Evolutionary conservation across 306 rosid species (phyloP).

Genomic region (Betula pendula): DNA sequence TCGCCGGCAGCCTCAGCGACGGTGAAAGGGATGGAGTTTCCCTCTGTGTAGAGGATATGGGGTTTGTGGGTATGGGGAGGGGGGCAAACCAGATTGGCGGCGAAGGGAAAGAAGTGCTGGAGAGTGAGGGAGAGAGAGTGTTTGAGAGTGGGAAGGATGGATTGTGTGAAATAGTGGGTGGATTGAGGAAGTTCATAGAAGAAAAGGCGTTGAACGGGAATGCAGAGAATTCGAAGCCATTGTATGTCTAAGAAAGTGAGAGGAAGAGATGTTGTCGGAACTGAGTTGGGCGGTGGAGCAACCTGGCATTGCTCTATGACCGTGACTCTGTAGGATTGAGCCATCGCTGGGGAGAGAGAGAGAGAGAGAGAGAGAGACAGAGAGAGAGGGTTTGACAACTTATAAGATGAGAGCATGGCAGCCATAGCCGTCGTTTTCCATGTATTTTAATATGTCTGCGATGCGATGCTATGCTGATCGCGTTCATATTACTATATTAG

Average conservation of each 20-base stretch:
- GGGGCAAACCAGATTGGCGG: slow-evolving; percentile 23
- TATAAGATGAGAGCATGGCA: too few species aligned
- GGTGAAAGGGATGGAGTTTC: slow-evolving; percentile 22
- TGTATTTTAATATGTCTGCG: too few species aligned
- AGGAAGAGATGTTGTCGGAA: slow-evolving; percentile 34
- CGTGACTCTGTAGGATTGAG: background rate
- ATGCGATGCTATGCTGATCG: too few species aligned
- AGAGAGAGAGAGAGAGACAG: too few species aligned
- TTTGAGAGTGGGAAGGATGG: slow-evolving; percentile 38
- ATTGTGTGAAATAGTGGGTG: slow-evolving; percentile 23
- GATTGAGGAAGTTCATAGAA: slow-evolving; percentile 33
- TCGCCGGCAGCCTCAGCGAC: slow-evolving; percentile 12
- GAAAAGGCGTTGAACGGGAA: slow-evolving; percentile 33
- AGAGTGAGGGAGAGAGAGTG: slow-evolving; percentile 44
- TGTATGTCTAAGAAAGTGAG: slow-evolving; percentile 45
- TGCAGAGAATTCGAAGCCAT: slow-evolving; percentile 27
- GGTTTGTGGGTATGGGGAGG: slow-evolving; percentile 25
- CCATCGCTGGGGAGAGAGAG: background rate
- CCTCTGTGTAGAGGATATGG: slow-evolving; percentile 15
- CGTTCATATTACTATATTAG: too few species aligned
- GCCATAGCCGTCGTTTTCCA: too few species aligned
- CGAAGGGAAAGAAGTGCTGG: slow-evolving; percentile 42
- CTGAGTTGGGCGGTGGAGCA: slow-evolving; percentile 28
- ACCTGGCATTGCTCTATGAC: slow-evolving; percentile 18
- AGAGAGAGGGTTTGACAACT: too few species aligned